Evolutionary conservation across 2,329 filamentous ascomycete genomes (phyloP).

Genomic region (Plenodomus tracheiphilus): DNA sequence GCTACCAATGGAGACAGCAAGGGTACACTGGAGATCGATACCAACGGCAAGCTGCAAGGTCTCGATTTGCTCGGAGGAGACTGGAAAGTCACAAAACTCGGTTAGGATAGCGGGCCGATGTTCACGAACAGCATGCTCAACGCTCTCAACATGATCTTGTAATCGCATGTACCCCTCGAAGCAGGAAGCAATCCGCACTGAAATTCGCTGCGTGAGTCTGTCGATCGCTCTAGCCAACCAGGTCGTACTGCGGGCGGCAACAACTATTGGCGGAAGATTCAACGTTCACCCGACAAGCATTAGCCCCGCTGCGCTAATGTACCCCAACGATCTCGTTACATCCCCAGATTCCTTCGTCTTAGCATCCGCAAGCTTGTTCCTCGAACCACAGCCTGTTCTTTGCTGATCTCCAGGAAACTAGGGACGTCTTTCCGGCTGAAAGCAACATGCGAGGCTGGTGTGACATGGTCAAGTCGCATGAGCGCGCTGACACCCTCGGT

Average conservation of each 20-base stretch:
- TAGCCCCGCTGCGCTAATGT: constrained; percentile 21
- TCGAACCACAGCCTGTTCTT: constrained; percentile 7
- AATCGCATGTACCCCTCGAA: background rate
- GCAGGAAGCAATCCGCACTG: constrained; percentile 1
- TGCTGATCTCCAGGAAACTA: constrained; percentile 23
- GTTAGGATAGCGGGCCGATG: constrained; percentile 15
- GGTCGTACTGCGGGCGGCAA: background rate
- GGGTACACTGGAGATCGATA: constrained; percentile 33
- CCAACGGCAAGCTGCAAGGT: constrained; percentile 34
- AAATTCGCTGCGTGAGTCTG: constrained; percentile 1
- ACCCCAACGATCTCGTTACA: constrained; percentile 19
- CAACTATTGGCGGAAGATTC: constrained; percentile 25
- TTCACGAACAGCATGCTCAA: constrained; percentile 2
- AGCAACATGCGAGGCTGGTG: constrained; percentile 12
- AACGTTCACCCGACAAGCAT: constrained; percentile 9
- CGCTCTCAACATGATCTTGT: background rate
- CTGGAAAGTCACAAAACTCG: constrained; percentile 39
- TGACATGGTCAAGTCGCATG: constrained; percentile 13
- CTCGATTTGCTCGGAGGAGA: constrained; percentile 36
- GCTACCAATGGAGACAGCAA: constrained; percentile 37
- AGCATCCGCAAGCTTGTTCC: constrained; percentile 13
- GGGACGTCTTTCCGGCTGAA: constrained; percentile 25
- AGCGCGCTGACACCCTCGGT: constrained; percentile 5
- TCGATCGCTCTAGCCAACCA: constrained; percentile 3
- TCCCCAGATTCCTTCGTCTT: constrained; percentile 16